Conservation (phyloP, 2,329 filamentous ascomycete species). For the Aspergillus sp. region DNA sequence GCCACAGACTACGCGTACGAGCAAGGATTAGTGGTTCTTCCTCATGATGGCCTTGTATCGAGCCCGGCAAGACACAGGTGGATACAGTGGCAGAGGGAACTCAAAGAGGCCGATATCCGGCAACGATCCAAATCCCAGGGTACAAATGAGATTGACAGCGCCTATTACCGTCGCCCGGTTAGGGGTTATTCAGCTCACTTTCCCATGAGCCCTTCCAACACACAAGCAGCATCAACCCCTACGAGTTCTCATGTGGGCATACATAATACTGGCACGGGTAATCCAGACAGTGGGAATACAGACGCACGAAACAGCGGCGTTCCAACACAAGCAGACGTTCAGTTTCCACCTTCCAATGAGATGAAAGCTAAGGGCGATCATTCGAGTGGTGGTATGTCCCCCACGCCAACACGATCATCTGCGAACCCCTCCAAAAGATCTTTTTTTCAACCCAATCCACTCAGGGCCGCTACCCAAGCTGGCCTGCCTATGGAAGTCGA, state of each 20-base stretch:
- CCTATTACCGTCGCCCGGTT: slow-evolving; percentile 25
- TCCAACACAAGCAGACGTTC: neutral
- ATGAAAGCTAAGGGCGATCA: neutral
- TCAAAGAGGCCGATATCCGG: slow-evolving; percentile 61
- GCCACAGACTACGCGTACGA: slow-evolving; percentile 83
- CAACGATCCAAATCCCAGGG: slow-evolving; percentile 29
- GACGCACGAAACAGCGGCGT: neutral
- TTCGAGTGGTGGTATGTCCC: neutral
- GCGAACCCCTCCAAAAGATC: neutral
- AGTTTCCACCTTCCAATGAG: neutral
- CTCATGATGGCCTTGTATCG: slow-evolving; percentile 77
- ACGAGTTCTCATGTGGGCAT: neutral
- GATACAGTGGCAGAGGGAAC: slow-evolving; percentile 71
- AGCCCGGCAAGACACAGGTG: slow-evolving; percentile 76
- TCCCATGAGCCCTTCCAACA: slow-evolving; percentile 19
- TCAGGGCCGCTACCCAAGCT: neutral
- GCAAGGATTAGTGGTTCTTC: slow-evolving; percentile 70
- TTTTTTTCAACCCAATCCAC: slow-evolving; percentile 3
- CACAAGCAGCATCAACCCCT: slow-evolving; percentile 5
- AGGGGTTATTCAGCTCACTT: slow-evolving; percentile 23
- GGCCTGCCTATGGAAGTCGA: slow-evolving; percentile 3
- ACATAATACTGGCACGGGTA: neutral
- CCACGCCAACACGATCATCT: neutral
- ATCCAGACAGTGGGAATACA: neutral
- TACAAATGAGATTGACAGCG: slow-evolving; percentile 18